Base-by-base conservation (phyloP, 345 rosid species). In the Isatis tinctoria region DNA sequence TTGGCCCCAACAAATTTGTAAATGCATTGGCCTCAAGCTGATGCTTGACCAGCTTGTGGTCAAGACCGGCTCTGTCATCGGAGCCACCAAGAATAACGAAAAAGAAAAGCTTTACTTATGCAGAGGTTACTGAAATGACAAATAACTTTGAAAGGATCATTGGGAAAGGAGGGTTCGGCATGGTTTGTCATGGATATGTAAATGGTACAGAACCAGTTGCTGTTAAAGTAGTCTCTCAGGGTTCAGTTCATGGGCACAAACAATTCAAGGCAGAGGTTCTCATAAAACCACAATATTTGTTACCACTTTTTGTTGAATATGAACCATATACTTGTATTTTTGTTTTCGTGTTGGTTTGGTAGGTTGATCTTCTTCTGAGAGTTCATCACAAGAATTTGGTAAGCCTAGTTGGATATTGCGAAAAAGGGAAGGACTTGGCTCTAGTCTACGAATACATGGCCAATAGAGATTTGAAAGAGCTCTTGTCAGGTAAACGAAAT, bases 401-500 rank as follows among this genome's bases (percentile, higher is more conserved):
- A 14, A 52, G 82, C 8, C 78, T 86, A 4, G 56, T 76, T 26
- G 92, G 92, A 3, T 87, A 84, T 22, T 84, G 90, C 39, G 57
- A 77, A 41, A 85, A 83, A n/a, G 65, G 63, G 20, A 49, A 65
- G 6, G 67, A 81, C 10, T 62, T 84, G 57, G 87, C 74, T 36
- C 78, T 85, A 20, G 48, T 87, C 16, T 86, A 86, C 49, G 91
- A 82, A 70, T 82, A 75, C 80, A 83, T 88, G 91, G 80, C 77
- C 0, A 66, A 73, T 62, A 88, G 90, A 53, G 74, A 84, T 40
- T 62, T 54, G 4, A 54, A 54, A 54, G 60, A 54, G 37, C 6
- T 54, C n/a, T 54, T 54, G 37, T 54, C 60, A n/a, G 60, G 60
- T 54, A 49, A 49, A 24, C 3, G 1, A 47, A 32, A 47, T 45